A percentile compares a stretch with the other conserved stretches of the same genome.
Evolutionary conservation across 2,329 filamentous ascomycete species (phyloP).

Genomic region (Ophiostoma piceae): DNA sequence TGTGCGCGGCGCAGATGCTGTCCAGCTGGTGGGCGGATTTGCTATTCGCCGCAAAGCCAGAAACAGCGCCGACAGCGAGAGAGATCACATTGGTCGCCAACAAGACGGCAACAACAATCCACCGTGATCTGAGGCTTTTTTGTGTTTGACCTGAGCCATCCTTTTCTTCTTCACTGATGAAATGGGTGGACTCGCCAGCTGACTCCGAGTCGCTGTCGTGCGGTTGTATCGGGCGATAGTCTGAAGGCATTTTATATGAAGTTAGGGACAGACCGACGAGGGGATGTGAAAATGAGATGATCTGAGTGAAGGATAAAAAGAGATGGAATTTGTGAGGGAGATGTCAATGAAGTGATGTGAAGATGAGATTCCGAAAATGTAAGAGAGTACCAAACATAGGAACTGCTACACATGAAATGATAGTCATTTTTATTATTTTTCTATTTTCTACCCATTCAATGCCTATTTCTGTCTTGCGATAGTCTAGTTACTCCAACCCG

Average conservation of each 20-base stretch:
- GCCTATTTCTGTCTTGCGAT: neutral
- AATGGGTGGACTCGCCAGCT: neutral
- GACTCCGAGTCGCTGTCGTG: neutral
- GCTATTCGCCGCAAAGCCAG: constrained; percentile 18
- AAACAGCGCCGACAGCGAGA: constrained; percentile 3
- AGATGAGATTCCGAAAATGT: no score
- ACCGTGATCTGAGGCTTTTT: neutral
- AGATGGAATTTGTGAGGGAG: no score
- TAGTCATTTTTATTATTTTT: no score
- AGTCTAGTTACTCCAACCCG: neutral
- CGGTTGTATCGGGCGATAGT: neutral
- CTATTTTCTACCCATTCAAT: neutral
- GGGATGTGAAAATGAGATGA: no score
- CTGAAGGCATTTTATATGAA: neutral
- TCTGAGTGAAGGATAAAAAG: no score
- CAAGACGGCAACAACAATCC: neutral
- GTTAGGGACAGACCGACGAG: no score
- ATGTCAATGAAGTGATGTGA: no score
- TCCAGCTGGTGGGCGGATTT: constrained; percentile 17
- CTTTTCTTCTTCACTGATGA: neutral
- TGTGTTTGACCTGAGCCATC: no score
- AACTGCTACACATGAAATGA: no score
- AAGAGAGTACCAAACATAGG: no score
- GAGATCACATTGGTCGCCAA: neutral
- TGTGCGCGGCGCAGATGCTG: constrained; percentile 23